Evolutionary conservation across 2,329 filamentous ascomycete genomes (phyloP).

Genomic region (Onygena corvina): DNA sequence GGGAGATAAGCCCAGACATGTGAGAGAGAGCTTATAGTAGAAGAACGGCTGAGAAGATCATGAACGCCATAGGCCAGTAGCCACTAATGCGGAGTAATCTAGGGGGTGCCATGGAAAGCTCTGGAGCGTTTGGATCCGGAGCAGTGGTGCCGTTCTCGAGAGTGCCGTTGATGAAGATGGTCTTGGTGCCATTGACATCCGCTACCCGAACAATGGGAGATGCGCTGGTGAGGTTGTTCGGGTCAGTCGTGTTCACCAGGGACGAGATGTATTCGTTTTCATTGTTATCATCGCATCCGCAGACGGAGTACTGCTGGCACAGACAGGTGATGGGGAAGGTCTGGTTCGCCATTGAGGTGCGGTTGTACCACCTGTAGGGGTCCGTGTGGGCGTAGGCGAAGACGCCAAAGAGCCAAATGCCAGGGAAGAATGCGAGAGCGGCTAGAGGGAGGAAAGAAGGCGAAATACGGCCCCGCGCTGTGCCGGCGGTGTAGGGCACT

Average conservation of each 20-base stretch:
- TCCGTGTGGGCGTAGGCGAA: conserved; percentile 45
- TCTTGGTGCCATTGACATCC: conserved; percentile 33
- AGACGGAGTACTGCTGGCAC: conserved; percentile 43
- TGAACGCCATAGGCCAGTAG: conserved; percentile 32
- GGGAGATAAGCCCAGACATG: neutral
- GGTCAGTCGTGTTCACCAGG: conserved; percentile 32
- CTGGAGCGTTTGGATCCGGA: conserved; percentile 20
- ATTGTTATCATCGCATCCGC: conserved; percentile 45
- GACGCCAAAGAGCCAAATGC: conserved; percentile 43
- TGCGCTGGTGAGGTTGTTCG: conserved; percentile 25
- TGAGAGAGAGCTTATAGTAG: conserved; percentile 22
- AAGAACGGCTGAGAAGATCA: conserved; percentile 28
- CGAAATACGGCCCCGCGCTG: conserved; percentile 40
- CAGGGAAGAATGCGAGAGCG: conserved; percentile 40
- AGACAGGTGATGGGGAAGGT: conserved; percentile 45
- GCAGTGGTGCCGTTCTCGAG: conserved; percentile 35
- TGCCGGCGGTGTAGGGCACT: conserved; percentile 40
- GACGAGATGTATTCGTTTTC: conserved; percentile 34
- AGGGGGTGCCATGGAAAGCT: conserved; percentile 16
- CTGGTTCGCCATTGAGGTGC: conserved; percentile 37
- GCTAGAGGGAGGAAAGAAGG: conserved; percentile 38
- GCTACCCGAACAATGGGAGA: conserved; percentile 29
- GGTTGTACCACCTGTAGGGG: conserved; percentile 38
- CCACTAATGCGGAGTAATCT: conserved; percentile 26
- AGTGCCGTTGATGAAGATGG: conserved; percentile 39